Conservation (phyloP, 2,329 filamentous ascomycete genomes). For the Malbranchea cinnamomea region DNA sequence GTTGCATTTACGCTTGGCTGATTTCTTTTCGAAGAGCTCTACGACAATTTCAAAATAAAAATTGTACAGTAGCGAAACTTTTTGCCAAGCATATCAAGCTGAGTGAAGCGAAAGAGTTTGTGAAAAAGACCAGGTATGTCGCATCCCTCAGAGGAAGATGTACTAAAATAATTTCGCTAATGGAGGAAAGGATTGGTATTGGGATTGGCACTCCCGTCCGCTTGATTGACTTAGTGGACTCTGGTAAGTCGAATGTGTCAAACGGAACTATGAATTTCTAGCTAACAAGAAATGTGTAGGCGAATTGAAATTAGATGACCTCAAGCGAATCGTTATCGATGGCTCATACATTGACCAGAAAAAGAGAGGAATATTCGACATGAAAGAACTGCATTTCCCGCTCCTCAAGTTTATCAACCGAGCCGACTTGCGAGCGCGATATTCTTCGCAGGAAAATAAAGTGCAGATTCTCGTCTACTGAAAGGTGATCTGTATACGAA, state of each 20-base stretch:
- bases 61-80: constrained; percentile 68
- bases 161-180: constrained; percentile 3
- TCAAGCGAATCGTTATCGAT: constrained; percentile 75
- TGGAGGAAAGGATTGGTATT: constrained; percentile 55
- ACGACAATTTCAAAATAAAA: constrained; percentile 65
- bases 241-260: constrained; percentile 55
- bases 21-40: constrained; percentile 39
- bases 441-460: constrained; percentile 40
- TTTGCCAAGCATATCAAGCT: constrained; percentile 99
- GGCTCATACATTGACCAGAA: constrained; percentile 89
- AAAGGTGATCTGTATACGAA: too few species aligned
- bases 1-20: constrained; percentile 7
- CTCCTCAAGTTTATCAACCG: constrained; percentile 60
- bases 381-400: constrained; percentile 80
- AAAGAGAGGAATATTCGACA: constrained; percentile 84
- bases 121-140: constrained; percentile 44
- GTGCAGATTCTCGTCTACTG: constrained; percentile 36
- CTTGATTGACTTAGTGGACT: constrained; percentile 66
- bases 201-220: constrained; percentile 81
- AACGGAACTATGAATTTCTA: neutral
- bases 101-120: constrained; percentile 64
- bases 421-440: constrained; percentile 56
- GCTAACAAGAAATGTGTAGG: constrained; percentile 30
- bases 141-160: neutral
- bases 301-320: constrained; percentile 51